Conservation (phyloP, 2,329 filamentous ascomycete genomes). For the Penicillium sp. region DNA sequence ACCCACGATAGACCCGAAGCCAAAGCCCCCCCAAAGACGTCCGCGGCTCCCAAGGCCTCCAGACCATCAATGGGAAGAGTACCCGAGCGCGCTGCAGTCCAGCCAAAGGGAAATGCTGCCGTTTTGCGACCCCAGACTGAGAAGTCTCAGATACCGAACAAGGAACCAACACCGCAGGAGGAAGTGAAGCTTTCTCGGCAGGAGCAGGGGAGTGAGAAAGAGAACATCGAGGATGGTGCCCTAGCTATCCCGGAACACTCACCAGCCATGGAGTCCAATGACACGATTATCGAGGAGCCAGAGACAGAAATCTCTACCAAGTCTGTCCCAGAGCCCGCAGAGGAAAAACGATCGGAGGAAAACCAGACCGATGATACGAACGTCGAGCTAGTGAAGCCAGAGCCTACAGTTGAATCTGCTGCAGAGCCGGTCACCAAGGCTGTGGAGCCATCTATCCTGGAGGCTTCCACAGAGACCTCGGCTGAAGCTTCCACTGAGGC, state of each 20-base stretch:
- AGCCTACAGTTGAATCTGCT: conserved; percentile 2
- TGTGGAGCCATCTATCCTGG: conserved; percentile 6
- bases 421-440: conserved; percentile 4
- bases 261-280: conserved; percentile 2
- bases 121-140: conserved; percentile 21
- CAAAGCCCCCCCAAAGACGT: conserved; percentile 38
- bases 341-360: no score
- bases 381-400: neutral
- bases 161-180: conserved; percentile 4
- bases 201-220: conserved; percentile 20
- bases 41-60: conserved; percentile 21
- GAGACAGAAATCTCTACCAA: conserved; percentile 3
- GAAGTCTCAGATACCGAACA: conserved; percentile 18
- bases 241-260: conserved; percentile 11
- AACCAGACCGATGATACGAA: neutral
- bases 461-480: conserved; percentile 3
- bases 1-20: conserved; percentile 47
- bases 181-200: conserved; percentile 7
- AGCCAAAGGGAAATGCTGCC: conserved; percentile 18
- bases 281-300: conserved; percentile 7
- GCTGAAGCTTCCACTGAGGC: neutral
- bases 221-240: conserved; percentile 15
- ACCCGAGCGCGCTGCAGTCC: conserved; percentile 18
- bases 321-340: neutral
- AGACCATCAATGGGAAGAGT: conserved; percentile 26